These are phyloP conservation scores for Oryza coarctata DNA, from an alignment of 176 grass and related monocot genomes.

Conservation along the genomic window DNA sequence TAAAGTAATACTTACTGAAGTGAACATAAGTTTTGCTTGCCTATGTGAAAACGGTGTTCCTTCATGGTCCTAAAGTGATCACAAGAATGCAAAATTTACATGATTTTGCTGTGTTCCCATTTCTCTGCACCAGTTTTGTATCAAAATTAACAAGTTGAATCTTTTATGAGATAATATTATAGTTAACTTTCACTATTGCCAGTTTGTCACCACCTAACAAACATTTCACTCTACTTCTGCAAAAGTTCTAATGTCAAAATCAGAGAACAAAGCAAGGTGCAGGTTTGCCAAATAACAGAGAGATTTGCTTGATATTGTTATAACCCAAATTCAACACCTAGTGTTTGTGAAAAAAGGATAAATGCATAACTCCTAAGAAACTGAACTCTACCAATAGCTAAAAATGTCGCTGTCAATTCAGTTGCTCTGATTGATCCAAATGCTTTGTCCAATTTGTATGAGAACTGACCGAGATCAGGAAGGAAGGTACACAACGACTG, in stretches of 20 bases:
- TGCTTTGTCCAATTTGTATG: no score
- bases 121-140: neutral
- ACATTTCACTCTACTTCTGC: neutral
- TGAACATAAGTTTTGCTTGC: neutral
- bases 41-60: neutral
- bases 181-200: neutral
- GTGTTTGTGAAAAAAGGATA: neutral
- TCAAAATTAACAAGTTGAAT: neutral
- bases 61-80: neutral
- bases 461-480: no score
- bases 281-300: neutral
- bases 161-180: neutral
- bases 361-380: neutral
- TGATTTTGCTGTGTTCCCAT: neutral
- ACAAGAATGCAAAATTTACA: neutral
- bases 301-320: neutral
- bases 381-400: neutral
- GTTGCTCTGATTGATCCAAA: neutral
- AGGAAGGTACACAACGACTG: no score
- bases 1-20: neutral
- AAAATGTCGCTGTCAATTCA: neutral
- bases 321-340: neutral
- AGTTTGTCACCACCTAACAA: neutral
- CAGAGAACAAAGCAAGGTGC: neutral
- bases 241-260: neutral